Evolutionary conservation across 208 protist genomes (phyloP), one percentile per base, ranked within the genome.

Genomic region (Naegleria gruberi): DNA sequence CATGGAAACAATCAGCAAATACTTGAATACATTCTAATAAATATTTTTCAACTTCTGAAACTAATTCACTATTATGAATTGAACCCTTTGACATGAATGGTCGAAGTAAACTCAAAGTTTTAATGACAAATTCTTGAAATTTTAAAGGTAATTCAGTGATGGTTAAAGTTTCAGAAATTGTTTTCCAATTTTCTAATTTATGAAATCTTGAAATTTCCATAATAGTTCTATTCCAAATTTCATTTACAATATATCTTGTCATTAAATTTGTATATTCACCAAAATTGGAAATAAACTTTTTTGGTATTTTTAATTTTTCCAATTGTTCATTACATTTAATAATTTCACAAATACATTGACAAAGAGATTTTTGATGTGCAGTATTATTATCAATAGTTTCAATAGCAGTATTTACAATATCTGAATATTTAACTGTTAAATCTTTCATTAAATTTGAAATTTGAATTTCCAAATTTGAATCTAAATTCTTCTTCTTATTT

Each of bases 1-100:
- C 65, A 77, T 77, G 65, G 34, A 37, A 77, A 77, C 26, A 37
- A 77, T 77, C 65, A 77, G 65, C 65, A 77, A 77, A 77, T 77
- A 37, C 30, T 37, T 77, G 26, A 19, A 77, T 37, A 77, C 30
- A 77, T 8, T 77, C 26, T n/a, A 77, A 37, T 30, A 77, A 77
- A 77, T 77, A n/a, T 37, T 77, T 77, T 37, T 77, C 65, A 77
- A 77, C 8, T 77, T 77, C 65, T 37, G 30, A 77, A 37, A 77
- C 30, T 37, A 77, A n/a, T 37, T 77, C 30, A 37, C 34, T 19
- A 37, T 77, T 37, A 37, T 37, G 34, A 37, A 77, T n/a, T 30
- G 15, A 30, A 30, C 51, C 51, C 30, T 65, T 65, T 19, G 51
- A 65, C 6, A 65, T 19, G 6, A 65, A 19, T 65, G 51, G 51